Percentiles rank a stretch among this genome's conserved stretches.
phyloP scores from a whole-genome alignment of 2,329 filamentous ascomycete genomes.

The Paracoccidioides lutzii region DNA sequence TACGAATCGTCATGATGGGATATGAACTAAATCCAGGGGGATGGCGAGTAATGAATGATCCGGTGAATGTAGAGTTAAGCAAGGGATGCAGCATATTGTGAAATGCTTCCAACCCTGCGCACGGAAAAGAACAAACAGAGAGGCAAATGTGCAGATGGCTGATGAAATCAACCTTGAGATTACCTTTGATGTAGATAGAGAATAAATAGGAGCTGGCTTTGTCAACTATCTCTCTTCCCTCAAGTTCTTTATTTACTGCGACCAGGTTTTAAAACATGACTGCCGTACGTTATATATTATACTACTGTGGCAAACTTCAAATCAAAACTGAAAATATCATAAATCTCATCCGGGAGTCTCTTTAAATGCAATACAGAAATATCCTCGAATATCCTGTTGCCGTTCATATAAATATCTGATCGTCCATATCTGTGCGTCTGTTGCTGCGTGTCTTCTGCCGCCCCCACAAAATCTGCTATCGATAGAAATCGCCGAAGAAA shows the following conservation, averaged over 20 bases:
- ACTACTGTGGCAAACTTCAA: too few species aligned
- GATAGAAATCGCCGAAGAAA: constrained; percentile 3
- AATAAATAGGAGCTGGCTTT: neutral
- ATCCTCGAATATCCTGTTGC: neutral
- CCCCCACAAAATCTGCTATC: constrained; percentile 5
- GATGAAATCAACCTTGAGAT: neutral
- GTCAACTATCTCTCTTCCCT: neutral
- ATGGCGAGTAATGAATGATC: constrained; percentile 5
- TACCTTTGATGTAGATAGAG: constrained; percentile 1
- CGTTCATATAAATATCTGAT: neutral
- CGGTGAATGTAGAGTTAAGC: constrained; percentile 7
- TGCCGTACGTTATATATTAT: too few species aligned
- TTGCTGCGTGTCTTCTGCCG: neutral
- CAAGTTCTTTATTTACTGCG: too few species aligned
- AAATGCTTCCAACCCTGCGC: constrained; percentile 29
- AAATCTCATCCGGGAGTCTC: too few species aligned
- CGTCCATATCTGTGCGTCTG: neutral
- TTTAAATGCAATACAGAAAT: too few species aligned
- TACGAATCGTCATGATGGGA: neutral
- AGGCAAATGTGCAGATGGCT: neutral
- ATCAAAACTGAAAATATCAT: too few species aligned
- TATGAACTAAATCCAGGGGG: neutral
- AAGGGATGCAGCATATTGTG: constrained; percentile 39
- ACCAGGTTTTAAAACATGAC: too few species aligned
- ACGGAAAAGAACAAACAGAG: neutral